A percentile compares a stretch with the other conserved stretches of the same genome.
Evolutionary conservation across 495 filamentous ascomycete genomes (phyloP).

Genomic region (Neurospora sp.): DNA sequence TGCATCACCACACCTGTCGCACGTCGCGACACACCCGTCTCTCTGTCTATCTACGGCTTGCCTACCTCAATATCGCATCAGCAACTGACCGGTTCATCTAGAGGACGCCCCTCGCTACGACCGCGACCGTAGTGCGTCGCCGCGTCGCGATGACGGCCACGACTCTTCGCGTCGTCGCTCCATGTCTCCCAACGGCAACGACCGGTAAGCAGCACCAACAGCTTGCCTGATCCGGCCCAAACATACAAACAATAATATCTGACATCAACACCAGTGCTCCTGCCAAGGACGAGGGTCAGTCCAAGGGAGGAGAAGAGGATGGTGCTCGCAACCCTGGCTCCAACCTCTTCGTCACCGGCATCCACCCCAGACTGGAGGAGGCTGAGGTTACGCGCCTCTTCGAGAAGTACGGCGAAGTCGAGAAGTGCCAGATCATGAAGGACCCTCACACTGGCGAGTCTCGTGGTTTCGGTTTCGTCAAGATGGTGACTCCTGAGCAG

Average conservation of each 20-base stretch:
- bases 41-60: background rate
- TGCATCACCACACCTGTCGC: background rate
- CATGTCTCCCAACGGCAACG: slow-evolving; percentile 57
- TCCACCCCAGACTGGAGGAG: slow-evolving; percentile 88
- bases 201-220: slow-evolving; percentile 56
- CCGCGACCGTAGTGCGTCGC: slow-evolving; percentile 82
- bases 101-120: slow-evolving; percentile 72
- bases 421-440: slow-evolving; percentile 99
- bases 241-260: slow-evolving; percentile 24
- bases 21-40: background rate
- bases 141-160: slow-evolving; percentile 62
- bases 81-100: slow-evolving; percentile 21
- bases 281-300: slow-evolving; percentile 24
- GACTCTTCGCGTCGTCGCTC: slow-evolving; percentile 63
- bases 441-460: slow-evolving; percentile 97
- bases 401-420: slow-evolving; percentile 96
- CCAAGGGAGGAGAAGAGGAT: slow-evolving; percentile 57
- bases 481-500: slow-evolving; percentile 89
- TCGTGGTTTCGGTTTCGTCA: slow-evolving; percentile 98
- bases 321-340: slow-evolving; percentile 83
- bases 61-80: background rate
- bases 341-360: slow-evolving; percentile 98
- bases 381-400: slow-evolving; percentile 88
- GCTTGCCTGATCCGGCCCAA: slow-evolving; percentile 21
- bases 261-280: slow-evolving; percentile 12